phyloP scores from a whole-genome alignment of 78 protist species.

The Dictyostelium brefeldianum region DNA sequence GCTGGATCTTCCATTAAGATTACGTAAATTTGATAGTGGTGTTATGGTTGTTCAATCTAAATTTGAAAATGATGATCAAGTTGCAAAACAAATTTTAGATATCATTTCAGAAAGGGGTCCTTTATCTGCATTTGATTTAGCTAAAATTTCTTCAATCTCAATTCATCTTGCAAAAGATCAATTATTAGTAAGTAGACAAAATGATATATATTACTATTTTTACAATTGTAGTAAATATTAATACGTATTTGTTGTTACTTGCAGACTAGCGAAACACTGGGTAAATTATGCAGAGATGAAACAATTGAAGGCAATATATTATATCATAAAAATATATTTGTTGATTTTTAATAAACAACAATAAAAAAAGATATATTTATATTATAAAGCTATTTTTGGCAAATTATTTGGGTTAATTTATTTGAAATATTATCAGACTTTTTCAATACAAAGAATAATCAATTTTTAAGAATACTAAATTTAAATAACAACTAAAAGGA shows the following conservation, averaged over 20 bases:
- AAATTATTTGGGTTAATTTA: too few relatives aligned
- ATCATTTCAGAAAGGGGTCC: conserved; percentile 55
- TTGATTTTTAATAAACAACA: neutral
- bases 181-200: conserved; percentile 26
- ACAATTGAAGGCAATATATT: conserved; percentile 51
- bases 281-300: conserved; percentile 74
- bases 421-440: too few relatives aligned
- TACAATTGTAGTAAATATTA: neutral
- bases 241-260: neutral
- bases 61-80: conserved; percentile 63
- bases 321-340: conserved; percentile 51
- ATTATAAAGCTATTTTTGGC: too few relatives aligned
- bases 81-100: conserved; percentile 55
- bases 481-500: too few relatives aligned
- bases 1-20: conserved; percentile 37
- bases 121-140: conserved; percentile 54
- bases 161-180: conserved; percentile 59
- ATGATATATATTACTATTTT: neutral
- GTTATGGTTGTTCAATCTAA: conserved; percentile 65
- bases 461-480: too few relatives aligned
- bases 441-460: too few relatives aligned
- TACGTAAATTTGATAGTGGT: conserved; percentile 78
- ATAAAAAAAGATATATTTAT: too few relatives aligned
- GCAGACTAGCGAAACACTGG: conserved; percentile 44
- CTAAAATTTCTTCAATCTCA: conserved; percentile 53